Percentiles rank a stretch among this genome's conserved stretches.
These are phyloP conservation scores for Penicillium sp. DNA, from an alignment of 2,329 filamentous ascomycete genomes.

Conservation along the genomic window DNA sequence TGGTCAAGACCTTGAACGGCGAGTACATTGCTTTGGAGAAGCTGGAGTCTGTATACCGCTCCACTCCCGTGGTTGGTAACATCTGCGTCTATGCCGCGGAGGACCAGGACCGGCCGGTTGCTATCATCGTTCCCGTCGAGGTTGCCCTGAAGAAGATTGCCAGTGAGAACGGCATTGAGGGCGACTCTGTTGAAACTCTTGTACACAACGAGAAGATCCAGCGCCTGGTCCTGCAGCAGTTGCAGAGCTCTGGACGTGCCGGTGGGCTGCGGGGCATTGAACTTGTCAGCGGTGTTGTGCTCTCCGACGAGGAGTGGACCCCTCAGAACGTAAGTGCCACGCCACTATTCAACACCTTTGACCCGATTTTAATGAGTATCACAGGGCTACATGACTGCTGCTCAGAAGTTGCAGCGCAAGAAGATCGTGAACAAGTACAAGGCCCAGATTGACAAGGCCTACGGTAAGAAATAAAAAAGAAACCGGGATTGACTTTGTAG, in stretches of 20 bases:
- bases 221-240: conserved; percentile 44
- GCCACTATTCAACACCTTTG: background rate
- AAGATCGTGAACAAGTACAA: conserved; percentile 66
- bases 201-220: conserved; percentile 56
- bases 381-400: conserved; percentile 68
- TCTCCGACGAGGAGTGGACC: conserved; percentile 52
- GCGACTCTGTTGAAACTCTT: conserved; percentile 68
- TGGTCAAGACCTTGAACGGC: conserved; percentile 92
- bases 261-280: conserved; percentile 46
- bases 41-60: conserved; percentile 88
- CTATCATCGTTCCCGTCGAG: conserved; percentile 71
- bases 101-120: conserved; percentile 76
- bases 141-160: conserved; percentile 60
- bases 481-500: conserved; percentile 4
- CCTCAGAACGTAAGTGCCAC: conserved; percentile 44
- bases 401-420: conserved; percentile 73
- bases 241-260: conserved; percentile 43
- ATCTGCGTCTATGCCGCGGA: conserved; percentile 83
- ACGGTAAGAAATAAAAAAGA: conserved; percentile 50
- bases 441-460: conserved; percentile 65
- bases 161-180: conserved; percentile 62
- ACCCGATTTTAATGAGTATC: background rate
- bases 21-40: conserved; percentile 98
- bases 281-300: conserved; percentile 49
- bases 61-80: conserved; percentile 76